Evolutionary conservation across 2,329 filamentous ascomycete species (phyloP).

Genomic region (Graphilbum fragrans): DNA sequence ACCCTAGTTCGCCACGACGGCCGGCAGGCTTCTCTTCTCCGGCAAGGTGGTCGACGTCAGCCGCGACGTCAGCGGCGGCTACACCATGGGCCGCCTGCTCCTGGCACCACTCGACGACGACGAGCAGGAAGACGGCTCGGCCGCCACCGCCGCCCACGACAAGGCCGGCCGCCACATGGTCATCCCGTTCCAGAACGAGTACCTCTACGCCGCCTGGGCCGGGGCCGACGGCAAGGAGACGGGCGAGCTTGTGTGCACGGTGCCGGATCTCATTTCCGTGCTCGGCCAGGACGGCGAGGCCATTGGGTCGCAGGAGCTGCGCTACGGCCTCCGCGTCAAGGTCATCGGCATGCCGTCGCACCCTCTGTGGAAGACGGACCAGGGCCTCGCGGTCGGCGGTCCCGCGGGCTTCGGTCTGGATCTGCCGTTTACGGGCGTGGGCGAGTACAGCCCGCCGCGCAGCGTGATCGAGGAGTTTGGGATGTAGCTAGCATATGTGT

Average conservation of each 20-base stretch:
- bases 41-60: slow-evolving; percentile 41
- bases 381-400: slow-evolving; percentile 34
- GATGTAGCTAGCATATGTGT: too few species aligned
- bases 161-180: slow-evolving; percentile 10
- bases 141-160: slow-evolving; percentile 8
- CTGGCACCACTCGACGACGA: slow-evolving; percentile 35
- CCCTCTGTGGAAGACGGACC: slow-evolving; percentile 39
- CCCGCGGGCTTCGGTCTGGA: slow-evolving; percentile 22
- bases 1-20: slow-evolving; percentile 29
- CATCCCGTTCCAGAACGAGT: slow-evolving; percentile 17
- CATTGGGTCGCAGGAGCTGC: slow-evolving; percentile 39
- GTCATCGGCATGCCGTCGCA: slow-evolving; percentile 42
- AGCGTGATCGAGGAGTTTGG: too few species aligned
- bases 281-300: slow-evolving; percentile 34
- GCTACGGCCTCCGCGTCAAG: slow-evolving; percentile 36
- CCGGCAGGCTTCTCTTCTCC: slow-evolving; percentile 34
- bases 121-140: slow-evolving; percentile 6
- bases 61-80: too few species aligned
- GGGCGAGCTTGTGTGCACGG: slow-evolving; percentile 25
- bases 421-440: too few species aligned
- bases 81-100: slow-evolving; percentile 28
- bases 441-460: too few species aligned
- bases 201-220: slow-evolving; percentile 8
- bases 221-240: slow-evolving; percentile 5
- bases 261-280: slow-evolving; percentile 35